Percentiles rank a stretch among this genome's conserved stretches.
These are phyloP conservation scores for Hymenotorrendiella dingleyae DNA, from an alignment of 2,329 filamentous ascomycete species.

Conservation along the genomic window DNA sequence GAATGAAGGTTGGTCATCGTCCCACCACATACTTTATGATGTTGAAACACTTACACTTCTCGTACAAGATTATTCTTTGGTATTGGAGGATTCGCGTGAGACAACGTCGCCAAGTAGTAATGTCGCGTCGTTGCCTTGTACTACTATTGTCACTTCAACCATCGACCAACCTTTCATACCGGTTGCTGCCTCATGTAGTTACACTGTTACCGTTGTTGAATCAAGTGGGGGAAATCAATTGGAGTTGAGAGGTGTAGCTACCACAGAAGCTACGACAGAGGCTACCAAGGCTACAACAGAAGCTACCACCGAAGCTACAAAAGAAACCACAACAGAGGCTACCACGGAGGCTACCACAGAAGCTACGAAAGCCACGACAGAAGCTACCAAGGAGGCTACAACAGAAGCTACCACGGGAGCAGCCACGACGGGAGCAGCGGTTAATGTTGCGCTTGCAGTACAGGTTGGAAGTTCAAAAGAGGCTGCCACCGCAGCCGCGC, in stretches of 20 bases:
- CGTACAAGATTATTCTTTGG: not conserved
- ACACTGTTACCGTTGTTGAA: constrained; percentile 5
- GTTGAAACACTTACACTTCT: constrained; percentile 1
- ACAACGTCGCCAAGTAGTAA: too few relatives aligned
- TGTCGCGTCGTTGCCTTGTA: constrained; percentile 1
- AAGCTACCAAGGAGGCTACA: too few relatives aligned
- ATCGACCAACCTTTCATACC: constrained; percentile 3
- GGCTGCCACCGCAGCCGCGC: too few relatives aligned
- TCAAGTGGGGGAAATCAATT: not conserved
- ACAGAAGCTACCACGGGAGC: not conserved
- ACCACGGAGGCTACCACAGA: not conserved
- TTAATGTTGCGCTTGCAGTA: too few relatives aligned
- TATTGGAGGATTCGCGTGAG: too few relatives aligned
- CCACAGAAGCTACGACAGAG: not conserved
- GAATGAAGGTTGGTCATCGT: constrained; percentile 3
- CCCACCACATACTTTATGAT: not conserved
- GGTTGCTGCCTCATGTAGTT: not conserved
- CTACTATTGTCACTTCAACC: constrained; percentile 8
- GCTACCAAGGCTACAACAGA: not conserved
- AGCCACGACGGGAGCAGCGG: too few relatives aligned
- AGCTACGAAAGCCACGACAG: too few relatives aligned
- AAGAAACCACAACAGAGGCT: not conserved
- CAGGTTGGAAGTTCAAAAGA: too few relatives aligned
- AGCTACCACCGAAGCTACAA: too few relatives aligned
- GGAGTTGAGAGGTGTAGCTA: not conserved